Base-by-base conservation (phyloP, 1,139 yeast species). In the Suhomyces terraborum region DNA sequence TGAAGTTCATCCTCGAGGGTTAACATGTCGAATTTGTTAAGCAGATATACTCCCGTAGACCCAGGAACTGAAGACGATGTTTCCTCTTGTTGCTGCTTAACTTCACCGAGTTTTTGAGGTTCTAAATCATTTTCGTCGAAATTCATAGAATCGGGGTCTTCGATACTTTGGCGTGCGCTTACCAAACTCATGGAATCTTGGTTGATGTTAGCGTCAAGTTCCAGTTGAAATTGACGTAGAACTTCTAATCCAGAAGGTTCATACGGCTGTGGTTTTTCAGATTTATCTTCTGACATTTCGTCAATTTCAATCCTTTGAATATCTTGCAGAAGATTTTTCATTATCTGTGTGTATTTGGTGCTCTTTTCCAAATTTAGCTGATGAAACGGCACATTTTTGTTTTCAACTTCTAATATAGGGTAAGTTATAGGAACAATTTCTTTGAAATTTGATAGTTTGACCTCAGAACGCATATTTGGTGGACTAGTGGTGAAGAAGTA, bases 261-360 rank as follows among this genome's bases (percentile, higher is more conserved):
- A 16, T n/a, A n/a, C n/a, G 31, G 20, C 3, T 17, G 12, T 27
- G 6, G 13, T 16, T 16, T 8, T n/a, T 12, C 19, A 9, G 21
- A 7, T 5, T 27, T 27, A 2, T 4, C 21, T 10, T 4, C 12
- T 6, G 18, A 3, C 13, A 27, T 14, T 12, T 30, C 32, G 3
- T 12, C 9, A 10, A 9, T 20, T 17, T 20, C n/a, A 6, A 32
- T 32, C 20, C 24, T 7, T 10, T 34, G 25, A 7, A 34, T 34
- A 20, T 34, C 36, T 26, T 22, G n/a, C 36, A 34, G 36, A 6
- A 34, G 26, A 26, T 20, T 25, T 26, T 26, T 26, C 36, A 34
- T 34, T 10, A 34, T 34, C 8, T 32, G 22, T 6, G 12, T 10
- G 14, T 34, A 34, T 5, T n/a, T 14, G 16, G 32, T 19, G 9